Evolutionary conservation across 202 grass and related monocot species (phyloP), one percentile per base, ranked within the genome.

Genomic region (Saccharum hybrid): DNA sequence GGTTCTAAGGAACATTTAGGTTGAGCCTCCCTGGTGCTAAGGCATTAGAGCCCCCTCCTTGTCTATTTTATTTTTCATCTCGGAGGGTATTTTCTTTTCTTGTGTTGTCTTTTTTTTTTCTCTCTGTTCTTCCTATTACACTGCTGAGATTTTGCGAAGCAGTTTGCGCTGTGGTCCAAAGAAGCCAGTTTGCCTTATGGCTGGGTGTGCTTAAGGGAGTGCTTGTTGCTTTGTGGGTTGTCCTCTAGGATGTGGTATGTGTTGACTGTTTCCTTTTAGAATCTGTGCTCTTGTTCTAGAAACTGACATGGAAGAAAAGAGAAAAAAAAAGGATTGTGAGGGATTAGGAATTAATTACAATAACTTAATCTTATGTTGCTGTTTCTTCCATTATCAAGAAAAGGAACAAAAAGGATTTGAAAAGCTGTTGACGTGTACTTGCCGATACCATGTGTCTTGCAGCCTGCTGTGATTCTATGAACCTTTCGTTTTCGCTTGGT

Each of bases 301-400:
- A 51, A 56, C 68, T 86, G 41, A 86, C 41, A 79, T 16, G 31
- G 74, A 83, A 79, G 40, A 54, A 81, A 68, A 81, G 7, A 18
- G 2, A 7, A 0, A 4, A 26, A 26, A 75, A 62, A 33, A 7
- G 14, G 14, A 5, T 0, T 3, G 33, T 56, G 21, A 28, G 36
- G 14, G 66, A 41, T 72, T 61, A 71, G 72, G 10, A 18, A 18
- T 48, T 80, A 19, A 75, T 83, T 71, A 76, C 52, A 64, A 51
- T 73, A 78, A 41, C 63, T 61, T 54, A 16, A 75, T 23, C n/a
- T 61, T 63, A 51, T 67, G 59, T 61, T 34, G 28, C 16, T 73
- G 41, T 68, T 69, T 68, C 68, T 83, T 64, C 42, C 75, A 75
- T 87, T 87, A 65, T 83, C 64, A 61, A 75, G 34, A 59, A 65